phyloP scores from a whole-genome alignment of 176 grass and related monocot genomes.

The Dendrocalamus sinicus region DNA sequence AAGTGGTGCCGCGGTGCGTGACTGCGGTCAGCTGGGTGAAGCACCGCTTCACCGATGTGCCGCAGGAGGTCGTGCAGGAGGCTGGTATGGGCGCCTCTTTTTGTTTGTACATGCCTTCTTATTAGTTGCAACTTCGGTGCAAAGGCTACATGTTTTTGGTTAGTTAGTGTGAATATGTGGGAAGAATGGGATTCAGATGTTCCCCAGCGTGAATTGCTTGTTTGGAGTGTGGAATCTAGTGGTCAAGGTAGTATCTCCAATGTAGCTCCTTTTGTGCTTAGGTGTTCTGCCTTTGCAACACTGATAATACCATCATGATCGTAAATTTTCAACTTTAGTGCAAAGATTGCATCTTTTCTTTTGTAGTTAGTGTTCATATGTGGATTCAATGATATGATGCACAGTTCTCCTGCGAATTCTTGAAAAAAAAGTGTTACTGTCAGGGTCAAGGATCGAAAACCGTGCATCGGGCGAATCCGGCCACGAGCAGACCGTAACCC shows the following conservation, averaged over 20 bases:
- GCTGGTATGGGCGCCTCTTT: constrained; percentile 40
- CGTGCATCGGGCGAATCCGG: too few species aligned
- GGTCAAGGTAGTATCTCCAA: not conserved
- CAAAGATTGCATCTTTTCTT: not conserved
- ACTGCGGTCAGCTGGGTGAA: constrained; percentile 83
- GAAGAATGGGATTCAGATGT: not conserved
- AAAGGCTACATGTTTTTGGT: not conserved
- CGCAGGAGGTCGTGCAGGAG: constrained; percentile 66
- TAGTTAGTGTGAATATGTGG: not conserved
- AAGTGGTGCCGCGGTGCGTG: constrained; percentile 42
- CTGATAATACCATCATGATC: not conserved
- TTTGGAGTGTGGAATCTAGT: not conserved
- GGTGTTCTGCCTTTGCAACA: not conserved
- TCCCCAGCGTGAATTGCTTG: not conserved
- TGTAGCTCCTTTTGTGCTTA: not conserved
- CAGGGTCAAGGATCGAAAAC: too few species aligned
- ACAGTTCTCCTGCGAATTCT: not conserved
- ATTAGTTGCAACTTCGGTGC: not conserved
- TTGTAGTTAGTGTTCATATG: not conserved
- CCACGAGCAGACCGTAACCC: too few species aligned
- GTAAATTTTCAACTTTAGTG: not conserved
- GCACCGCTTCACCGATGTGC: constrained; percentile 73
- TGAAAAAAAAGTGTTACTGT: not conserved
- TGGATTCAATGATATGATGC: not conserved
- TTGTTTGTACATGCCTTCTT: not conserved